These are phyloP conservation scores for Coemansia sp. DNA, from an alignment of 371 early-diverging fungal species.

Conservation along the genomic window DNA sequence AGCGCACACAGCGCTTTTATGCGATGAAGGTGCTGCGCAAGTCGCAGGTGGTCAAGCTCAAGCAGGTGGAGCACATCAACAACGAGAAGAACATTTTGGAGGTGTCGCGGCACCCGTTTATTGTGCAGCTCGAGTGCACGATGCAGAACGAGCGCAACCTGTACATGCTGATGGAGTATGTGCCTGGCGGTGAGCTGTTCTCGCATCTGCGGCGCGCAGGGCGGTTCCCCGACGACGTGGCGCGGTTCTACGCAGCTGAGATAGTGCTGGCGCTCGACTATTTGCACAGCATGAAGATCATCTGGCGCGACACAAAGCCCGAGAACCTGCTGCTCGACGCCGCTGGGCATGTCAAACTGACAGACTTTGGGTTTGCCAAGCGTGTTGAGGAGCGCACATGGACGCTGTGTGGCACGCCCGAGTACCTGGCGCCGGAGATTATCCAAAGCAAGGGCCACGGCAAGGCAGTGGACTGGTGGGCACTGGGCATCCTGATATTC, in stretches of 20 bases:
- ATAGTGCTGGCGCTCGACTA: constrained; percentile 76
- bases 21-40: constrained; percentile 98
- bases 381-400: constrained; percentile 90
- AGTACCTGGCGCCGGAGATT: constrained; percentile 98
- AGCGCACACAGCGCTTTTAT: constrained; percentile 71
- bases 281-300: constrained; percentile 87
- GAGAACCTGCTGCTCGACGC: constrained; percentile 84
- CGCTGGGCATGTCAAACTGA: constrained; percentile 96
- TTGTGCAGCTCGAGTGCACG: constrained; percentile 90
- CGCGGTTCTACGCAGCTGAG: constrained; percentile 78
- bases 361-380: constrained; percentile 99
- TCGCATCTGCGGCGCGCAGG: constrained; percentile 64
- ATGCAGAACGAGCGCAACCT: constrained; percentile 83
- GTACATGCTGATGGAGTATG: constrained; percentile 92
- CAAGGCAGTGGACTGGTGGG: constrained; percentile 98
- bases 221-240: constrained; percentile 87
- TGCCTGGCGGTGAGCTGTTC: constrained; percentile 94
- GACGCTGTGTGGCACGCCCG: constrained; percentile 99
- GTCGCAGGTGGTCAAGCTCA: constrained; percentile 87
- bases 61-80: constrained; percentile 97
- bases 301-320: constrained; percentile 94
- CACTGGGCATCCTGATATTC: constrained; percentile 94
- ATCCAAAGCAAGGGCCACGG: constrained; percentile 92
- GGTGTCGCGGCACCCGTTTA: constrained; percentile 84
- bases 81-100: constrained; percentile 95